Conservation (phyloP, 129 eudicot species). For the Pseudognaphalium luteoalbum region DNA sequence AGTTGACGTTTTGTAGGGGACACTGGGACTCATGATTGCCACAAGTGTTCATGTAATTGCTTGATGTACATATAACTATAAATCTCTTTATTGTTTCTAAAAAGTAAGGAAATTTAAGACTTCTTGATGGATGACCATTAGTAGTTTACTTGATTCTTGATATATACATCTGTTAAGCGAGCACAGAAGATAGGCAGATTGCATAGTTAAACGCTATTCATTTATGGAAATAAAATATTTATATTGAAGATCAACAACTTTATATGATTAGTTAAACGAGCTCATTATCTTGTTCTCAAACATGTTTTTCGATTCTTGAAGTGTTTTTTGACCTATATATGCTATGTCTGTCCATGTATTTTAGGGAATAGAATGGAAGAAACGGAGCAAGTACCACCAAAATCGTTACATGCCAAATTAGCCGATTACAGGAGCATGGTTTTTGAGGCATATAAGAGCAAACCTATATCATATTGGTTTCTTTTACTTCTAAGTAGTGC, state of each 20-base stretch:
- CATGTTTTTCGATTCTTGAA: slow-evolving; percentile 10
- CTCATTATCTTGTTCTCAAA: background rate
- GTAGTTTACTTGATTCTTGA: background rate
- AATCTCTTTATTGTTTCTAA: no score
- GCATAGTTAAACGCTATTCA: background rate
- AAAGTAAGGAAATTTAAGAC: no score
- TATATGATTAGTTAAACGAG: background rate
- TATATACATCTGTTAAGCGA: background rate
- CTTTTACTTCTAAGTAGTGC: slow-evolving; percentile 58
- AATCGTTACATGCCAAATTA: slow-evolving; percentile 38
- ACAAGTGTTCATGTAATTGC: background rate
- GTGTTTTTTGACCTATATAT: slow-evolving; percentile 9
- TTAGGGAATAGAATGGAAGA: slow-evolving; percentile 49
- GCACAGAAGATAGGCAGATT: no score
- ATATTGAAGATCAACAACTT: background rate
- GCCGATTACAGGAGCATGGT: slow-evolving; percentile 35
- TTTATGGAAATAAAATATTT: background rate
- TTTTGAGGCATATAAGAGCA: slow-evolving; percentile 52
- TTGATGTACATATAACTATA: background rate
- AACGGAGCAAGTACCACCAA: slow-evolving; percentile 29
- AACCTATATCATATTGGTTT: slow-evolving; percentile 78
- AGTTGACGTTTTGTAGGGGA: background rate
- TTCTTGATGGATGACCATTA: background rate
- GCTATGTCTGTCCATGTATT: slow-evolving; percentile 16
- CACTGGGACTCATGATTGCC: background rate